A percentile compares a stretch with the other conserved stretches of the same genome.
Conservation (phyloP, 306 rosid genomes). For the Gastrolobium villosum region DNA sequence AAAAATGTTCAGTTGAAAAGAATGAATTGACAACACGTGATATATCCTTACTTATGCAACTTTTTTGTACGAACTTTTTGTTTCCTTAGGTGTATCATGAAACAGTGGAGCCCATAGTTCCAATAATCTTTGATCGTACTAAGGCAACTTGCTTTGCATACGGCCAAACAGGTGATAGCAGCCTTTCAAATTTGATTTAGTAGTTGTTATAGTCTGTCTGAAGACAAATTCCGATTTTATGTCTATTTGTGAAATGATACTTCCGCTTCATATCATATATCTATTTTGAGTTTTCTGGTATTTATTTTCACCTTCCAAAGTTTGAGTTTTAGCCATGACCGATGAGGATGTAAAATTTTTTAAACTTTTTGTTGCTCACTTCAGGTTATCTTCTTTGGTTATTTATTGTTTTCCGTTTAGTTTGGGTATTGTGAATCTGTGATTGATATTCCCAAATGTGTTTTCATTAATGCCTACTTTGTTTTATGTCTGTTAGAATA, state of each 20-base stretch:
- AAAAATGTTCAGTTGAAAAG: constrained; percentile 23
- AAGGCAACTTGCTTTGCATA: constrained; percentile 99
- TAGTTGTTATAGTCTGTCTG: constrained; percentile 38
- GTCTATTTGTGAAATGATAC: constrained; percentile 18
- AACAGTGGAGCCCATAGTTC: constrained; percentile 99
- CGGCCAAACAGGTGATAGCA: constrained; percentile 92
- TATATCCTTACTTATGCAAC: constrained; percentile 35
- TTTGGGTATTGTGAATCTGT: constrained; percentile 24
- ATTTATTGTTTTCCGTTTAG: constrained; percentile 12
- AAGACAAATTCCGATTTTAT: not conserved
- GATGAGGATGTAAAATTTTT: not conserved
- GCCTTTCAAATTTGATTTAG: constrained; percentile 44
- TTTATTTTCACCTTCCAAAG: constrained; percentile 7
- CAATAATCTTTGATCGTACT: constrained; percentile 95
- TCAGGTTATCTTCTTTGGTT: constrained; percentile 23
- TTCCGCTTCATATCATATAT: constrained; percentile 14
- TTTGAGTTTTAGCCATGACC: not conserved
- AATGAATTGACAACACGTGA: constrained; percentile 12
- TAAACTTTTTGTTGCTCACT: not conserved
- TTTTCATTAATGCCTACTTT: constrained; percentile 24
- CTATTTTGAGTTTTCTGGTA: constrained; percentile 7
- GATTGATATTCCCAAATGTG: constrained; percentile 21
- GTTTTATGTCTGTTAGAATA: no score
- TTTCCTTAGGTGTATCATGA: constrained; percentile 83
- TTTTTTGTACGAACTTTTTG: constrained; percentile 17